Evolutionary conservation across 495 filamentous ascomycete species (phyloP).

Genomic region (Neurospora sp.): DNA sequence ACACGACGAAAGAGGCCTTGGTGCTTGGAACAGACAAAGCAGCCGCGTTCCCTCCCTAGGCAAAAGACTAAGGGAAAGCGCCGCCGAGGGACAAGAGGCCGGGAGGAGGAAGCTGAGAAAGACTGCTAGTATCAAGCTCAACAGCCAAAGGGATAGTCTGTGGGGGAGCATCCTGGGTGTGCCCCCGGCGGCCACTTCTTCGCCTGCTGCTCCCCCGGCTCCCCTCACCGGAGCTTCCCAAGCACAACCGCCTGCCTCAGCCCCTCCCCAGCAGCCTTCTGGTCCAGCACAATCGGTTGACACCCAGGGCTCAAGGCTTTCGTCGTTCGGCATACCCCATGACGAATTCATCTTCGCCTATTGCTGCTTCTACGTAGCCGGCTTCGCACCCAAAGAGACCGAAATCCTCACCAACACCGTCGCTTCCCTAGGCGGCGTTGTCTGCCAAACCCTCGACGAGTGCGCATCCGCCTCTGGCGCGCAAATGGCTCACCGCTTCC

Average conservation of each 20-base stretch:
- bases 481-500: slow-evolving; percentile 27
- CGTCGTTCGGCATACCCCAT: slow-evolving; percentile 19
- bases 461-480: slow-evolving; percentile 19
- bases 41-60: slow-evolving; percentile 26
- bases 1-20: slow-evolving; percentile 57
- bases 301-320: slow-evolving; percentile 16
- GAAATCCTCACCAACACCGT: slow-evolving; percentile 36
- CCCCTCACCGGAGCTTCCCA: not conserved
- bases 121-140: slow-evolving; percentile 67
- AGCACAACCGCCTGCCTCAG: slow-evolving; percentile 3
- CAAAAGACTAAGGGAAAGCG: slow-evolving; percentile 26
- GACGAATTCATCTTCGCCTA: slow-evolving; percentile 37
- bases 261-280: not conserved
- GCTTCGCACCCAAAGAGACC: slow-evolving; percentile 40
- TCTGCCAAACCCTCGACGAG: slow-evolving; percentile 35
- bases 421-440: slow-evolving; percentile 33
- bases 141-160: slow-evolving; percentile 66
- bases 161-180: slow-evolving; percentile 77
- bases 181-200: not conserved
- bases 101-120: slow-evolving; percentile 67
- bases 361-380: slow-evolving; percentile 53
- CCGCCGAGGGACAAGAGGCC: slow-evolving; percentile 20
- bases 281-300: slow-evolving; percentile 11
- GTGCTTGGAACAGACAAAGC: slow-evolving; percentile 61
- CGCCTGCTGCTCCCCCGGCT: slow-evolving; percentile 1